These are phyloP conservation scores for Penicillium nordicum DNA, from an alignment of 2,329 filamentous ascomycete species.

Conservation along the genomic window DNA sequence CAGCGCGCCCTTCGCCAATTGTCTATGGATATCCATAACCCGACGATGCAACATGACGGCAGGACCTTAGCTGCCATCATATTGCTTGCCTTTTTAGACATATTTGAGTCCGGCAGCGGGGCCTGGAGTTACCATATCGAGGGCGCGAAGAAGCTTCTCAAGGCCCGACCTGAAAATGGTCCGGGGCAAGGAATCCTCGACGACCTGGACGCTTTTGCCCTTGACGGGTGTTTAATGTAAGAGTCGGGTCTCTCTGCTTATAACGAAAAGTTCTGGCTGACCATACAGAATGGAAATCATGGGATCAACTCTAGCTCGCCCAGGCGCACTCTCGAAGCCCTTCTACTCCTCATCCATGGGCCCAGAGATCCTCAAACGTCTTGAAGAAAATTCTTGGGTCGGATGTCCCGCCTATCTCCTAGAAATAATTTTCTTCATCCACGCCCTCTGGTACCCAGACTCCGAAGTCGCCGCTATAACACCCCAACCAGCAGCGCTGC, in stretches of 20 bases:
- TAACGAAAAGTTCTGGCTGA: not conserved
- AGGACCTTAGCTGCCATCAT: slow-evolving; percentile 47
- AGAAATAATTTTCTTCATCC: slow-evolving; percentile 41
- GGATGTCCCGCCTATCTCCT: slow-evolving; percentile 42
- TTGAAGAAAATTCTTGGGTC: slow-evolving; percentile 41
- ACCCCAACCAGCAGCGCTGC: slow-evolving; percentile 28
- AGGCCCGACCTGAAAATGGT: slow-evolving; percentile 29
- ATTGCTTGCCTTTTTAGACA: slow-evolving; percentile 49
- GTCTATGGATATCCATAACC: slow-evolving; percentile 31
- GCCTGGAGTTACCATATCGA: slow-evolving; percentile 53
- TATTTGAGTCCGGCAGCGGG: slow-evolving; percentile 50
- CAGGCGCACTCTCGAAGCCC: slow-evolving; percentile 38
- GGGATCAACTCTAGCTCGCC: slow-evolving; percentile 42
- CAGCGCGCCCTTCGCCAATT: slow-evolving; percentile 47
- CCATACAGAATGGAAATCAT: slow-evolving; percentile 39
- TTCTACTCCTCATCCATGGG: slow-evolving; percentile 39
- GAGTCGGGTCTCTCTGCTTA: slow-evolving; percentile 2
- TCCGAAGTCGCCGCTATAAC: slow-evolving; percentile 21
- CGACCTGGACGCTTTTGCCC: slow-evolving; percentile 36
- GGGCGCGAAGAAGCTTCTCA: slow-evolving; percentile 49
- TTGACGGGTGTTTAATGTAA: slow-evolving; percentile 39
- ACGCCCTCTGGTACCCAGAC: slow-evolving; percentile 37
- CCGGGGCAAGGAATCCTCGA: slow-evolving; percentile 27
- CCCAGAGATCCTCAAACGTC: slow-evolving; percentile 36
- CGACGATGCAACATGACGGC: slow-evolving; percentile 38